Evolutionary conservation across 2,329 filamentous ascomycete genomes (phyloP).

Genomic region (Pestalotiopsis sp.): DNA sequence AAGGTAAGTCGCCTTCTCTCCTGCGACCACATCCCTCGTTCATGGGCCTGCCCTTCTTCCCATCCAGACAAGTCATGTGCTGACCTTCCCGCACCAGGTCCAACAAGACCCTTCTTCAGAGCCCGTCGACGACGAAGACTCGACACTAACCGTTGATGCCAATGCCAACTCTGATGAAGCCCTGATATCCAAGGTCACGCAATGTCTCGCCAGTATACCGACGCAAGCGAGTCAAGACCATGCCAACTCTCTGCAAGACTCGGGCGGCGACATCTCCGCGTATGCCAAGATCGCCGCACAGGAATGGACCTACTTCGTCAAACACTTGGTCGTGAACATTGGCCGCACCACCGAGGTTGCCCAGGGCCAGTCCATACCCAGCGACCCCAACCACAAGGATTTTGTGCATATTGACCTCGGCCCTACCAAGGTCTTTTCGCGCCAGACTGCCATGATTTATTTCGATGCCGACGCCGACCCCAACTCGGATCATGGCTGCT

Average conservation of each 20-base stretch:
- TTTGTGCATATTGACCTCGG: constrained; percentile 85
- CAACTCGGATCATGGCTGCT: constrained; percentile 51
- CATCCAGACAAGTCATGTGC: constrained; percentile 9
- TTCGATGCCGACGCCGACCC: constrained; percentile 61
- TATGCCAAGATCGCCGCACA: constrained; percentile 82
- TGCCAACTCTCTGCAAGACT: constrained; percentile 64
- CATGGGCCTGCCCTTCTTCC: neutral
- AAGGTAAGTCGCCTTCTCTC: constrained; percentile 43
- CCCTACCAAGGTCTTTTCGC: constrained; percentile 79
- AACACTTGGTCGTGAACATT: constrained; percentile 74
- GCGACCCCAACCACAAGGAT: constrained; percentile 47
- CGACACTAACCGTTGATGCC: constrained; percentile 43
- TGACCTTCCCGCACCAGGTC: constrained; percentile 7
- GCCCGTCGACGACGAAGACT: constrained; percentile 46
- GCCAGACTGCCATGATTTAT: constrained; percentile 73
- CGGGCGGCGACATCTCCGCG: constrained; percentile 66
- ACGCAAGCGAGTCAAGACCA: constrained; percentile 65
- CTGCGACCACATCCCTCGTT: neutral
- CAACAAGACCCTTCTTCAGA: constrained; percentile 40
- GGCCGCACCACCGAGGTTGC: constrained; percentile 65
- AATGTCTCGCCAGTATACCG: constrained; percentile 46
- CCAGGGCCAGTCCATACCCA: constrained; percentile 37
- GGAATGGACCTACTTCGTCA: constrained; percentile 85
- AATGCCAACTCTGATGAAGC: constrained; percentile 42
- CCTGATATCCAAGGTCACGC: constrained; percentile 57